Base-by-base conservation (phyloP, 192 early-diverging fungal species). In the Coemansia sp. region DNA sequence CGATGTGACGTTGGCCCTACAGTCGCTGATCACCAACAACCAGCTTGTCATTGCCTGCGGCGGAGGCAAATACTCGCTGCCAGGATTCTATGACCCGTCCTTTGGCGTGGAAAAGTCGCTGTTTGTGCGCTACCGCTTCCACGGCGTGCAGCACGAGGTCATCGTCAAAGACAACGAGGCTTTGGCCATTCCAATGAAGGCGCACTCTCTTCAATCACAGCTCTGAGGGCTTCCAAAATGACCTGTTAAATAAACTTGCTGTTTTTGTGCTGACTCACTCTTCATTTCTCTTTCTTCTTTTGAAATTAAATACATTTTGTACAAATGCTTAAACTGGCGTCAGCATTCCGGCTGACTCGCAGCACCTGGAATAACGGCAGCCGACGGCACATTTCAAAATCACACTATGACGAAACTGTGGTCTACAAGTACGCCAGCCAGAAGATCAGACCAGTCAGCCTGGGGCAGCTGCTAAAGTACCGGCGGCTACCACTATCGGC, bases 71-170 rank as follows among this genome's bases (percentile, higher is more conserved):
- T 90, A 87, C 22, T 89, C 91, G 62, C 82, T 98, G 62, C 82
- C 93, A 32, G 96, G 96, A 3, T 98, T 98, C 74, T 97, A 93
- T 64, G 95, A 98, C 74, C 94, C 96, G 23, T 94, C 93, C 66
- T 86, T 96, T 59, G 94, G 94, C 37, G 89, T 89, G 58, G 66
- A 72, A 17, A 98, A 98, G 74, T 83, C 86, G 57, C 82, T 98
- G 57, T 86, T 83, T 59, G 88, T 98, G 57, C 88, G 84, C 51
- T 98, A 98, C 65, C 76, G 78, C 62, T 98, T 96, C 82, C 82
- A 87, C 59, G 87, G 88, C 59, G 83, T 83, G 57, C 54, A 92
- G 48, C 96, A 98, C 70, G 85, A 90, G 78, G 86, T 89, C 1
- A 84, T 88, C 35, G 90, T 94, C 25, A 83, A 88, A 48, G 96